Evolutionary conservation across 2,329 filamentous ascomycete species (phyloP).

Genomic region (Aureobasidium sp.): DNA sequence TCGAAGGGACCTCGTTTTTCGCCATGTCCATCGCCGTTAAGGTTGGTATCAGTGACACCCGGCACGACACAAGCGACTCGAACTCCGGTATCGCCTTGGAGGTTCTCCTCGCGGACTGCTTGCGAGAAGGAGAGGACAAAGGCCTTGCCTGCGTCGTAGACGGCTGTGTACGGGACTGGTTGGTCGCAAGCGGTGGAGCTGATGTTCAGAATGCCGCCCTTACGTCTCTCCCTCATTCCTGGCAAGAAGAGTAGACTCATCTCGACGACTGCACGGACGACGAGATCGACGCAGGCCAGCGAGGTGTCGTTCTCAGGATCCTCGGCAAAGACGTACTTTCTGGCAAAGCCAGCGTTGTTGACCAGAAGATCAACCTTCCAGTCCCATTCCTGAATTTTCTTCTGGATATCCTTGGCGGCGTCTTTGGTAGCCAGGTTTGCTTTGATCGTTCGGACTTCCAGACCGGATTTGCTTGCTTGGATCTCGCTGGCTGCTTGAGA

Average conservation of each 20-base stretch:
- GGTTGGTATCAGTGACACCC: background rate
- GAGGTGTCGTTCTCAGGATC: background rate
- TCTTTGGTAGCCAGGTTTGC: background rate
- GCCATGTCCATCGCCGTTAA: background rate
- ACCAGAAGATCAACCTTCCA: background rate
- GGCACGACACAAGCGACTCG: background rate
- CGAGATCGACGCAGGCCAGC: background rate
- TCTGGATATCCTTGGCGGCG: background rate
- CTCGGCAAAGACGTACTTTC: background rate
- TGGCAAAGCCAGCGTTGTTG: background rate
- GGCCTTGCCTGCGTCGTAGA: background rate
- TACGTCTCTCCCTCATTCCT: background rate
- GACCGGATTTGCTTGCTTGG: background rate
- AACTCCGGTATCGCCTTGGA: background rate
- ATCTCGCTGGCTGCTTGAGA: background rate
- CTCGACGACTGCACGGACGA: background rate
- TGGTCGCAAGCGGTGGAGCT: background rate
- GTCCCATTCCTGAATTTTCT: background rate
- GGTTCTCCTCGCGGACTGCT: background rate
- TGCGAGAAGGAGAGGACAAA: background rate
- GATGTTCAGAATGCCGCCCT: background rate
- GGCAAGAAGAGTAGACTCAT: background rate
- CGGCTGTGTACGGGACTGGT: background rate
- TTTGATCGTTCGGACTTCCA: background rate
- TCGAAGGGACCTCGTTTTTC: background rate